A percentile compares a stretch with the other conserved stretches of the same genome.
Conservation (phyloP, 805 yeast genomes). For the Cyberlindnera subsufficiens region DNA sequence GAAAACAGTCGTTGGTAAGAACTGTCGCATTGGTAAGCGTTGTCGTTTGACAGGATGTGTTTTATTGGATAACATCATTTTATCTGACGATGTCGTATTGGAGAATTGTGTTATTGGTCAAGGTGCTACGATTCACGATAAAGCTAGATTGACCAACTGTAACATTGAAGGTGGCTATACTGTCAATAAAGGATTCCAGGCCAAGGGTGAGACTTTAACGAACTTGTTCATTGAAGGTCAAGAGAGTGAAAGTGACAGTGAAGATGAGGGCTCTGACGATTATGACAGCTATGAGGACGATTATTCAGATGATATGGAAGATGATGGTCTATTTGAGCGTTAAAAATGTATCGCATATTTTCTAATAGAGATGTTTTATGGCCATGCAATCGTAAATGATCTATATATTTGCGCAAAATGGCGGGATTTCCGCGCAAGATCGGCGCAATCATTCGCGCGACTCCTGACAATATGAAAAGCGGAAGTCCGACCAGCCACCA, state of each 20-base stretch:
- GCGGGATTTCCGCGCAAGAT: background rate
- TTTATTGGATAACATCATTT: conserved; percentile 57
- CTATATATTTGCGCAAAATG: background rate
- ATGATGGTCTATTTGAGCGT: conserved; percentile 58
- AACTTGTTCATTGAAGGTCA: conserved; percentile 26
- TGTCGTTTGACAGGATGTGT: conserved; percentile 88
- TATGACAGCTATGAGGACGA: conserved; percentile 20
- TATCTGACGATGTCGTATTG: conserved; percentile 68
- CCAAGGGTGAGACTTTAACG: conserved; percentile 56
- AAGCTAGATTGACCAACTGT: conserved; percentile 69
- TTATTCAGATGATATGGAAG: conserved; percentile 32
- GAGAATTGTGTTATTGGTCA: conserved; percentile 89
- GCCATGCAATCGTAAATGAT: too few species aligned
- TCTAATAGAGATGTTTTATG: too few species aligned
- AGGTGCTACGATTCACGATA: conserved; percentile 55
- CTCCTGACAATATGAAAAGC: background rate
- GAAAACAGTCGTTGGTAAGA: conserved; percentile 71
- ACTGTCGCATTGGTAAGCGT: conserved; percentile 74
- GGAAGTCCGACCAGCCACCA: conserved; percentile 1
- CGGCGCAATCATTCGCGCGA: background rate
- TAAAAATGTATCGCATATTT: conserved; percentile 1
- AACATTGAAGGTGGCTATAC: conserved; percentile 76
- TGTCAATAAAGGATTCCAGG: conserved; percentile 47
- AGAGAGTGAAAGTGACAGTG: conserved; percentile 21
- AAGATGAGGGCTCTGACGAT: conserved; percentile 35